phyloP scores from a whole-genome alignment of 2,329 filamentous ascomycete genomes.

The Lasiodiplodia hormozganensis region DNA sequence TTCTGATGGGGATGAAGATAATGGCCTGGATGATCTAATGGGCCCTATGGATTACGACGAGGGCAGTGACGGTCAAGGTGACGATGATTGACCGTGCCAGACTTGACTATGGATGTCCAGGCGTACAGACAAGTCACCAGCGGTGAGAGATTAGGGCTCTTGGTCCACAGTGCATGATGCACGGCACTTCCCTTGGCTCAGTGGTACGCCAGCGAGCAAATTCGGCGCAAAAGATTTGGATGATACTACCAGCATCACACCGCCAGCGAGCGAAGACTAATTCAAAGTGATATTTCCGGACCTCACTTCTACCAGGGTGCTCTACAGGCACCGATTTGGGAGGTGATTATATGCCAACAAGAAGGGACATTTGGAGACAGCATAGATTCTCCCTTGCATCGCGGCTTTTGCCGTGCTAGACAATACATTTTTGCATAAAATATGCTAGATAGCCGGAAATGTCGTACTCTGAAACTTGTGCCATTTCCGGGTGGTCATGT shows the following conservation, averaged over 20 bases:
- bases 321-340: neutral
- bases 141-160: neutral
- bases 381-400: neutral
- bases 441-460: neutral
- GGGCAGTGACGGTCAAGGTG: neutral
- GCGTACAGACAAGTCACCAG: too few relatives aligned
- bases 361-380: neutral
- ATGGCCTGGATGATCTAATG: slow-evolving; percentile 25
- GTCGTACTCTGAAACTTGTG: neutral
- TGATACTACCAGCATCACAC: neutral
- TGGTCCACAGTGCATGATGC: neutral
- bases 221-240: neutral
- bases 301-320: neutral
- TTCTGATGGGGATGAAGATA: slow-evolving; percentile 12
- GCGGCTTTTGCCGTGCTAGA: neutral
- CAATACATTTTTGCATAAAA: neutral
- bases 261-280: neutral
- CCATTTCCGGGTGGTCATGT: neutral
- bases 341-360: neutral
- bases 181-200: neutral
- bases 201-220: neutral
- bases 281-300: neutral
- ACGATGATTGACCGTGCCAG: slow-evolving; percentile 6
- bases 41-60: slow-evolving; percentile 14
- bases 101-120: neutral